Percentiles rank a stretch among this genome's conserved stretches.
Evolutionary conservation across 2,329 filamentous ascomycete genomes (phyloP).

Genomic region (Magnaporthales sp.): DNA sequence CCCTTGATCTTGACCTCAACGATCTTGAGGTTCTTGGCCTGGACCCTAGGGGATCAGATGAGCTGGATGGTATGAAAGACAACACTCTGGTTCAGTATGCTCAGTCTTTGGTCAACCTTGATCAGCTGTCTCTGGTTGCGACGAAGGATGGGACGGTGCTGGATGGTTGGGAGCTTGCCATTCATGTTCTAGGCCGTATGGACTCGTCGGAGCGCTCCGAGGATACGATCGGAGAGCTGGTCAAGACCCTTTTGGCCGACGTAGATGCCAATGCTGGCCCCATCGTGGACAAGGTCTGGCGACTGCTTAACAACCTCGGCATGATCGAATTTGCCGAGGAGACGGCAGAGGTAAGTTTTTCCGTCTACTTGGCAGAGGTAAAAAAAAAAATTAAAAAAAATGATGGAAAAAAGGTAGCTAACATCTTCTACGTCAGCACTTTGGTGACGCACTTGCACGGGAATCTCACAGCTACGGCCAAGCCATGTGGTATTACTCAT

Average conservation of each 20-base stretch:
- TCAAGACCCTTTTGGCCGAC: slow-evolving; percentile 55
- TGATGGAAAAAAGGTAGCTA: not conserved
- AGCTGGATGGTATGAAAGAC: slow-evolving; percentile 64
- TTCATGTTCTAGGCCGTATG: slow-evolving; percentile 74
- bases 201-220: slow-evolving; percentile 65
- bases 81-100: slow-evolving; percentile 72
- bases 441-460: slow-evolving; percentile 67
- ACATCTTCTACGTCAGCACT: slow-evolving; percentile 51
- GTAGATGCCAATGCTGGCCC: slow-evolving; percentile 57
- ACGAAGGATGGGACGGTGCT: slow-evolving; percentile 26
- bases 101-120: slow-evolving; percentile 50
- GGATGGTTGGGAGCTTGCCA: slow-evolving; percentile 84
- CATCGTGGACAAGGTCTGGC: slow-evolving; percentile 75
- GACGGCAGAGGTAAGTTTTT: slow-evolving; percentile 64
- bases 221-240: slow-evolving; percentile 63
- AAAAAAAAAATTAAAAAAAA: no score
- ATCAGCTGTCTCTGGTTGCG: slow-evolving; percentile 31
- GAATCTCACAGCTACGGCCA: slow-evolving; percentile 74
- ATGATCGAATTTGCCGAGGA: slow-evolving; percentile 71
- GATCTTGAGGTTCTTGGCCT: slow-evolving; percentile 77
- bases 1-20: slow-evolving; percentile 64
- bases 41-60: slow-evolving; percentile 47
- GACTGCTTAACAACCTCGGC: slow-evolving; percentile 67
- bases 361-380: not conserved
- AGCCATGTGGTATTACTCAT: slow-evolving; percentile 82